Evolutionary conservation across 495 filamentous ascomycete genomes (phyloP).

Genomic region (Pyrenula massariospora): DNA sequence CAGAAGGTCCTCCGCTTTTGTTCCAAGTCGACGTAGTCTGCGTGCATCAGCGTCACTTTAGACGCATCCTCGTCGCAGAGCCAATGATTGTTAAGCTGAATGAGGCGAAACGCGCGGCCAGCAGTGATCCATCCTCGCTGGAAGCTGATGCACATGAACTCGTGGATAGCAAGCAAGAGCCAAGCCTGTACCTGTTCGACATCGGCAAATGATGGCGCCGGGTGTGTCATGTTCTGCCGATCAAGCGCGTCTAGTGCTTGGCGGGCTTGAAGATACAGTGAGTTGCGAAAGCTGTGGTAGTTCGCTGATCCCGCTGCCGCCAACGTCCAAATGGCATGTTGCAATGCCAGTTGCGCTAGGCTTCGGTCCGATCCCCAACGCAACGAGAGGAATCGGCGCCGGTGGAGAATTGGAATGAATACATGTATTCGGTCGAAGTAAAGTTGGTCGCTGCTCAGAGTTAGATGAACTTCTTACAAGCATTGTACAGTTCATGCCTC

Average conservation of each 20-base stretch:
- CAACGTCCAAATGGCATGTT: constrained; percentile 44
- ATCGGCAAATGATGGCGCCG: not conserved
- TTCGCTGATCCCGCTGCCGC: constrained; percentile 40
- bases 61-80: constrained; percentile 6
- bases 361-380: constrained; percentile 7
- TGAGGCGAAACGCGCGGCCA: constrained; percentile 38
- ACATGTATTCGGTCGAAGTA: constrained; percentile 48
- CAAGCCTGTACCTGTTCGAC: constrained; percentile 39
- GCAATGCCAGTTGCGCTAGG: constrained; percentile 27
- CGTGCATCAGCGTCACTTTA: too few species aligned
- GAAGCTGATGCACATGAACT: constrained; percentile 32
- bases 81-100: constrained; percentile 36
- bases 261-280: constrained; percentile 35
- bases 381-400: constrained; percentile 27
- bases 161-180: constrained; percentile 40
- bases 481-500: too few species aligned
- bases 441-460: constrained; percentile 34
- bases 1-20: constrained; percentile 42
- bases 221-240: constrained; percentile 3
- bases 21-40: constrained; percentile 24
- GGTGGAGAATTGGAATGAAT: constrained; percentile 39
- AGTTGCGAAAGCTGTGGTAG: constrained; percentile 30
- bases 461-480: too few species aligned
- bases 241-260: constrained; percentile 31
- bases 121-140: constrained; percentile 36